Conservation (phyloP, 257 asterid species). For the Gynochthodes officinalis region DNA sequence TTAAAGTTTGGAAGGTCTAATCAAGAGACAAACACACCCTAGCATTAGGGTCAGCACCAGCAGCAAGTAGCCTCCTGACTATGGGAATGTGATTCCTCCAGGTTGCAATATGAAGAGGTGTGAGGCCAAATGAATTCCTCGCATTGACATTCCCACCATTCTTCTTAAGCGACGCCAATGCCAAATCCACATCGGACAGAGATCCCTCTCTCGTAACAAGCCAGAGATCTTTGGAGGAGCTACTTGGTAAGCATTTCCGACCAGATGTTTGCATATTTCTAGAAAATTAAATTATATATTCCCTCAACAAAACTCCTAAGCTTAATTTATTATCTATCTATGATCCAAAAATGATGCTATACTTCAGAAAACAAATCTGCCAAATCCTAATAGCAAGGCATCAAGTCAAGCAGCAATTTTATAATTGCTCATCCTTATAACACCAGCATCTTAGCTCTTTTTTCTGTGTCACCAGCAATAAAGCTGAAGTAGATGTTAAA, state of each 20-base stretch:
- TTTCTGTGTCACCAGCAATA: constrained; percentile 23
- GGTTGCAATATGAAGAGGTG: constrained; percentile 90
- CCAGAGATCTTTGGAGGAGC: constrained; percentile 68
- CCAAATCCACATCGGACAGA: constrained; percentile 64
- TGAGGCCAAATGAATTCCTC: constrained; percentile 73
- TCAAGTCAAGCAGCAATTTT: constrained; percentile 13
- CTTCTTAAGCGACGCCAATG: constrained; percentile 65
- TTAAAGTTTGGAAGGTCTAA: constrained; percentile 26
- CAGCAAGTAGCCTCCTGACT: constrained; percentile 83
- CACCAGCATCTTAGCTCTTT: constrained; percentile 12
- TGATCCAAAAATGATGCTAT: background rate
- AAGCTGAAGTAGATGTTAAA: constrained; percentile 25
- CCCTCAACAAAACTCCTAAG: background rate
- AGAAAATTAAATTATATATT: constrained; percentile 14
- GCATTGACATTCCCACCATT: constrained; percentile 75
- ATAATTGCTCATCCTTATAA: constrained; percentile 19
- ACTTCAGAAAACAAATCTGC: constrained; percentile 10
- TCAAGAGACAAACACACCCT: constrained; percentile 62
- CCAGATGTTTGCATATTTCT: constrained; percentile 32
- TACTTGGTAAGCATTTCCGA: constrained; percentile 39
- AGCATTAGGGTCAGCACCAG: constrained; percentile 98
- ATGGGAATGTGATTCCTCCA: constrained; percentile 92
- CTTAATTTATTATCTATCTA: background rate
- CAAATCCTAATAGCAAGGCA: constrained; percentile 5
- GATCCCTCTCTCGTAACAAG: constrained; percentile 63